Percentiles rank a stretch among this genome's conserved stretches.
phyloP scores from a whole-genome alignment of 139 green algal species.

The Volvox reticuliferus region DNA sequence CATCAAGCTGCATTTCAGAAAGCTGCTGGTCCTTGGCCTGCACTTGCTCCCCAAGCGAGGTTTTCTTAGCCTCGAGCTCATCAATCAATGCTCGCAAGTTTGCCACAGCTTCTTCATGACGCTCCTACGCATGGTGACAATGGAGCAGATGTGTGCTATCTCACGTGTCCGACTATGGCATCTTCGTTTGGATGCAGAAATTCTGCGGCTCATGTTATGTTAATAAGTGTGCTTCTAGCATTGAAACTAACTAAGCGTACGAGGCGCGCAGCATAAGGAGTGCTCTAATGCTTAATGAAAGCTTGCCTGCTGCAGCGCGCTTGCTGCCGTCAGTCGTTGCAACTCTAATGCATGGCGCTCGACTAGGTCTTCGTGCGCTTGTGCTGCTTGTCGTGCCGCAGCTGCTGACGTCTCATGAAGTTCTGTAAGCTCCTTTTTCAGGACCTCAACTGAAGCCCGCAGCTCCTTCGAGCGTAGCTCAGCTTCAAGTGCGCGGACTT shows the following conservation, averaged over 20 bases:
- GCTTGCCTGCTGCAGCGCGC: constrained; percentile 52
- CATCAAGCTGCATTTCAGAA: constrained; percentile 35
- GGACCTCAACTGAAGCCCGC: constrained; percentile 49
- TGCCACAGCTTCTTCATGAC: constrained; percentile 48
- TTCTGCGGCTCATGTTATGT: too few species aligned
- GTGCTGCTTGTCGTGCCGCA: constrained; percentile 9
- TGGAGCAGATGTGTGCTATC: too few species aligned
- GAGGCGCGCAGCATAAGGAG: too few species aligned
- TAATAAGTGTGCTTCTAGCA: too few species aligned
- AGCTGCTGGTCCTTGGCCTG: neutral
- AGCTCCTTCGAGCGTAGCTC: constrained; percentile 73
- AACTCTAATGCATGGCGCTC: constrained; percentile 54
- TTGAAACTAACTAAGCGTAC: too few species aligned
- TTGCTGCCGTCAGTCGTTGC: constrained; percentile 53
- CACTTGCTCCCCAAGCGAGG: constrained; percentile 8
- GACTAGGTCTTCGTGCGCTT: constrained; percentile 38
- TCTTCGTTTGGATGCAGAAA: too few species aligned
- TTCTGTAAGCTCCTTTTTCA: constrained; percentile 45
- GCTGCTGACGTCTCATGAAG: constrained; percentile 41
- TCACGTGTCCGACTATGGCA: too few species aligned
- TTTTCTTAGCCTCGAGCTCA: constrained; percentile 39
- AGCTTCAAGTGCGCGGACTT: constrained; percentile 73
- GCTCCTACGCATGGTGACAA: constrained; percentile 34
- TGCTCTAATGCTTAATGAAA: neutral
- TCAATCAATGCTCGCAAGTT: constrained; percentile 11